These are phyloP conservation scores for Paspalum vaginatum DNA, from an alignment of 176 grass and related monocot genomes.

Conservation along the genomic window DNA sequence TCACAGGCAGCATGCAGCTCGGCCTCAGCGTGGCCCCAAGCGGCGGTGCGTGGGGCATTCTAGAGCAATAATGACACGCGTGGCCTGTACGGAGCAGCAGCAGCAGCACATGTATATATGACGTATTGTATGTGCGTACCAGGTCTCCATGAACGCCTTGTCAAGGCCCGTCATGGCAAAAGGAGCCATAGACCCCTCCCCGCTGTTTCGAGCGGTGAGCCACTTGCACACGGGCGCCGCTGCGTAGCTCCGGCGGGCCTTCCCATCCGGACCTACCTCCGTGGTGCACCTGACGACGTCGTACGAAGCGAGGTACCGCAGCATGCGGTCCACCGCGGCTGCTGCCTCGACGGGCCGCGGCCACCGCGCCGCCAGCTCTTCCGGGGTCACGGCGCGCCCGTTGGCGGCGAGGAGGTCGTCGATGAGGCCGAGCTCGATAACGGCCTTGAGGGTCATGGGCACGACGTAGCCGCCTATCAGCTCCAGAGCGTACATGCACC, in stretches of 20 bases:
- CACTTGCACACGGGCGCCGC: not conserved
- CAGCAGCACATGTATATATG: no score
- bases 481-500: not conserved
- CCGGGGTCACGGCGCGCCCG: not conserved
- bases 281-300: not conserved
- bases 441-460: not conserved
- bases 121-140: not conserved
- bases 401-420: not conserved
- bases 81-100: no score
- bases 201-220: not conserved
- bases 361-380: not conserved
- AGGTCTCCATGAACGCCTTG: not conserved
- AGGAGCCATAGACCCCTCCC: not conserved
- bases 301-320: not conserved
- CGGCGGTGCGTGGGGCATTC: no score
- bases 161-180: not conserved
- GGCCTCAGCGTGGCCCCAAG: no score
- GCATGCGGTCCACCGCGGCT: not conserved
- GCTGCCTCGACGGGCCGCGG: not conserved
- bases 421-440: slow-evolving; percentile 2
- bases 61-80: no score
- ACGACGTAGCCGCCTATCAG: not conserved
- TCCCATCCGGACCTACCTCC: not conserved
- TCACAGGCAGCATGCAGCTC: no score
- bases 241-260: not conserved